Percentiles rank a stretch among this genome's conserved stretches.
Evolutionary conservation across 768 basidiomycete species (phyloP).

Genomic region (Macrolepiota fuliginosa): DNA sequence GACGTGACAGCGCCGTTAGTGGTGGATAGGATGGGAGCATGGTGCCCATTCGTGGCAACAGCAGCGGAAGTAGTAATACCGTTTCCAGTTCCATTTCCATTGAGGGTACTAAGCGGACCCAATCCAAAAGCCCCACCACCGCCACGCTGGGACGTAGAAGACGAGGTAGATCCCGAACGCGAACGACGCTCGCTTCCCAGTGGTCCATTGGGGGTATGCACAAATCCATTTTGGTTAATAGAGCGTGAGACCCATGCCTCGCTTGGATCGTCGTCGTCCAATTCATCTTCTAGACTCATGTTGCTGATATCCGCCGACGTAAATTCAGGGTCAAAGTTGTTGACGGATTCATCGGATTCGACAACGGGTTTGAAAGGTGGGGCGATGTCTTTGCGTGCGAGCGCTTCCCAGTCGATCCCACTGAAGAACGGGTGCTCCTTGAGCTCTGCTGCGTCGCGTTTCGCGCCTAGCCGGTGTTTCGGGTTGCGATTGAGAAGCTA

Average conservation of each 20-base stretch:
- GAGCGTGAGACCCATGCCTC: conserved; percentile 54
- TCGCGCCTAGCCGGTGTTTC: conserved; percentile 92
- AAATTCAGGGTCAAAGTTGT: conserved; percentile 98
- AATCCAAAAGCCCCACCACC: background rate
- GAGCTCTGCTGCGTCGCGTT: conserved; percentile 87
- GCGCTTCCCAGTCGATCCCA: conserved; percentile 86
- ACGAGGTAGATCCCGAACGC: background rate
- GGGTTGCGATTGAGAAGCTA: conserved; percentile 98
- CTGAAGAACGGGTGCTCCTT: conserved; percentile 96
- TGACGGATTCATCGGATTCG: conserved; percentile 97
- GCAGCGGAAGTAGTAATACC: no score
- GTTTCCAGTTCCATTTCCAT: background rate
- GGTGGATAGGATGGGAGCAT: background rate
- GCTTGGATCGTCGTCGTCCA: conserved; percentile 60
- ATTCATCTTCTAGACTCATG: conserved; percentile 41
- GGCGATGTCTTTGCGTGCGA: conserved; percentile 84
- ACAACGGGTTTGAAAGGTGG: conserved; percentile 98
- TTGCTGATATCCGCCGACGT: conserved; percentile 87
- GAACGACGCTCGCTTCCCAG: conserved; percentile 54
- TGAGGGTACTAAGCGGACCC: conserved; percentile 6
- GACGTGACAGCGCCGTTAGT: no score
- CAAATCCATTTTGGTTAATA: conserved; percentile 7
- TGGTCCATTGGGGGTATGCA: conserved; percentile 75
- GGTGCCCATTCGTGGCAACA: conserved; percentile 10
- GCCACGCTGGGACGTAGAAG: background rate